Evolutionary conservation across 2,329 filamentous ascomycete species (phyloP), one percentile per base, ranked within the genome.

Genomic region (Epichloe sibirici): DNA sequence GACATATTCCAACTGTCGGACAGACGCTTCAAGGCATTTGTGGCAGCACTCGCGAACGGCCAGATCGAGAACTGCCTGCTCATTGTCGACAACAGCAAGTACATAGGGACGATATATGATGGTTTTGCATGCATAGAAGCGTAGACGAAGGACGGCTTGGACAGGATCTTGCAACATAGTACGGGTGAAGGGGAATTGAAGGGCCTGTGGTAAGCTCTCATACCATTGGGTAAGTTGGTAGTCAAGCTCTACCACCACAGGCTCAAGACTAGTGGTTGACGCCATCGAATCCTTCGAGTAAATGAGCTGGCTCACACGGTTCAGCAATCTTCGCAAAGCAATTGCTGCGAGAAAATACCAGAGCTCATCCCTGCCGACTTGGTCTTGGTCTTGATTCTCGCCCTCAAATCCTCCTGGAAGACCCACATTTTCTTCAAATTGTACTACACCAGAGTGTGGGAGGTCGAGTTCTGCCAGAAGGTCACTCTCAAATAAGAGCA

Each of bases 331-430:
- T 45, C 87, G 79, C 12, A 93, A 72, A 4, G 86, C 87, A 56
- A 93, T 90, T 62, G 91, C 87, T 39, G 88, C 87, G 34, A 91
- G 71, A 60, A 91, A 91, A 63, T 93, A 93, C 86, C 88, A 91
- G 13, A 91, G 72, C 54, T 91, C 86, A 60, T 91, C 88, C 48
- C 81, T 78, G 12, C 85, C 86, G 7, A 82, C 79, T 25, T 50
- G 35, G 13, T 49, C 37, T 6, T 78, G 72, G 57, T 79, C 77
- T 7, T 74, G 72, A 57, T 83, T 79, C 55, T 84, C 81, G n/a
- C 82, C 82, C 61, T 87, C 85, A 57, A 91, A 93, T 0, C 85
- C 85, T 4, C 85, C 83, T 1, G 88, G 88, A 1, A 93, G 72
- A 9, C 86, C 85, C 53, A 91, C 86, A 21, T 82, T 81, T 61